Evolutionary conservation across 192 early-diverging fungal species (phyloP).

Genomic region (Mortierella hygrophila): DNA sequence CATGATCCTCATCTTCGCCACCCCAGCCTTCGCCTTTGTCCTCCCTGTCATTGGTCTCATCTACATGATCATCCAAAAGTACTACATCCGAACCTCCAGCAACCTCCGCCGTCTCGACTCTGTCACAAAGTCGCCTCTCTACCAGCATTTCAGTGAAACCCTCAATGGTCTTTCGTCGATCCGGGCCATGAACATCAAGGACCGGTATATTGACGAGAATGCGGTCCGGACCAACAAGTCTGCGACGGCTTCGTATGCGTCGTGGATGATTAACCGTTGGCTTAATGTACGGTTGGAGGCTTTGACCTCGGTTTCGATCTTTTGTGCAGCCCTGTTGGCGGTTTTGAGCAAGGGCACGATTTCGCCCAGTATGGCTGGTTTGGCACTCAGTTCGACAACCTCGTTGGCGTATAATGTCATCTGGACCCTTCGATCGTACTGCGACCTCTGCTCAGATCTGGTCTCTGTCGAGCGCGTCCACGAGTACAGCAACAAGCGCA

Average conservation of each 20-base stretch:
- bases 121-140: conserved; percentile 80
- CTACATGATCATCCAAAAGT: conserved; percentile 70
- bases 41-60: conserved; percentile 62
- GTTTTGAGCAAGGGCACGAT: conserved; percentile 60
- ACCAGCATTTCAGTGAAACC: conserved; percentile 76
- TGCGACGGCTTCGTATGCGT: conserved; percentile 31
- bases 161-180: conserved; percentile 83
- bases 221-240: conserved; percentile 69
- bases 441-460: conserved; percentile 80
- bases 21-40: conserved; percentile 76
- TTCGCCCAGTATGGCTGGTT: conserved; percentile 85
- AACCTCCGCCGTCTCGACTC: conserved; percentile 86
- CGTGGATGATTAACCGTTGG: conserved; percentile 75
- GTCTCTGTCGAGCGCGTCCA: conserved; percentile 79
- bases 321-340: conserved; percentile 71
- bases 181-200: conserved; percentile 79
- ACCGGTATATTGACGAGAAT: conserved; percentile 67
- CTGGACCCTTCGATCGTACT: conserved; percentile 80
- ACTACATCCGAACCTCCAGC: conserved; percentile 82
- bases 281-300: conserved; percentile 79
- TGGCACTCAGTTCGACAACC: conserved; percentile 82
- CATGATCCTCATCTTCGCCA: conserved; percentile 68
- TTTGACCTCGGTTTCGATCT: conserved; percentile 71
- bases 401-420: conserved; percentile 78
- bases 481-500: conserved; percentile 44